Conservation (phyloP, 345 rosid species). For the Boechera retrofracta region DNA sequence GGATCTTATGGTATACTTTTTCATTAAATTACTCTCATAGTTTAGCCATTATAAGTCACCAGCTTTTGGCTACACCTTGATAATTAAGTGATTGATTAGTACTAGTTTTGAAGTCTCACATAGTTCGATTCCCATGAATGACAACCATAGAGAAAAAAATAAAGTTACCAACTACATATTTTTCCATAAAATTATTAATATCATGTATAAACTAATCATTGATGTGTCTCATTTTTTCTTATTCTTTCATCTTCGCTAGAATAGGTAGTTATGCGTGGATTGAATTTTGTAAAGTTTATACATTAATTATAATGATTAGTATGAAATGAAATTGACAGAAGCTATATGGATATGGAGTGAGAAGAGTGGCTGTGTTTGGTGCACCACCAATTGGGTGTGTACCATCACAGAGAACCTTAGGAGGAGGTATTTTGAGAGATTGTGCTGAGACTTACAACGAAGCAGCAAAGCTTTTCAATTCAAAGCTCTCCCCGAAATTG, state of each 20-base stretch:
- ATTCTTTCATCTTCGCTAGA: conserved; percentile 42
- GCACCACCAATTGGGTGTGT: conserved; percentile 74
- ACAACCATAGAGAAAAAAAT: neutral
- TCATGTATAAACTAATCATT: neutral
- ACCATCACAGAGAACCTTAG: conserved; percentile 72
- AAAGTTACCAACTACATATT: neutral
- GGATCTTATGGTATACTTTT: too few relatives aligned
- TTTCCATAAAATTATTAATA: neutral
- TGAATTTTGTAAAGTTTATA: conserved; percentile 25
- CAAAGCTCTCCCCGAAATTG: conserved; percentile 51
- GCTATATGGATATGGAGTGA: conserved; percentile 60
- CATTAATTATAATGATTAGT: conserved; percentile 45
- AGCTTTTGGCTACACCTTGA: neutral
- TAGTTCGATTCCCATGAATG: neutral
- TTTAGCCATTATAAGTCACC: neutral
- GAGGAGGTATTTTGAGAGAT: conserved; percentile 58
- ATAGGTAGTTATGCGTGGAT: conserved; percentile 42
- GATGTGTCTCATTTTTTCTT: conserved; percentile 3
- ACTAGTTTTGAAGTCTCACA: neutral
- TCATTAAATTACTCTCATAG: neutral
- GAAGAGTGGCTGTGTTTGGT: conserved; percentile 57
- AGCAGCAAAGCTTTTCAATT: conserved; percentile 61
- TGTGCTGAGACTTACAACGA: conserved; percentile 55
- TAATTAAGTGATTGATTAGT: neutral
- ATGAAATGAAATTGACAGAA: conserved; percentile 45